Evolutionary conservation across 257 asterid genomes (phyloP).

Genomic region (Solanum corneliomulleri): DNA sequence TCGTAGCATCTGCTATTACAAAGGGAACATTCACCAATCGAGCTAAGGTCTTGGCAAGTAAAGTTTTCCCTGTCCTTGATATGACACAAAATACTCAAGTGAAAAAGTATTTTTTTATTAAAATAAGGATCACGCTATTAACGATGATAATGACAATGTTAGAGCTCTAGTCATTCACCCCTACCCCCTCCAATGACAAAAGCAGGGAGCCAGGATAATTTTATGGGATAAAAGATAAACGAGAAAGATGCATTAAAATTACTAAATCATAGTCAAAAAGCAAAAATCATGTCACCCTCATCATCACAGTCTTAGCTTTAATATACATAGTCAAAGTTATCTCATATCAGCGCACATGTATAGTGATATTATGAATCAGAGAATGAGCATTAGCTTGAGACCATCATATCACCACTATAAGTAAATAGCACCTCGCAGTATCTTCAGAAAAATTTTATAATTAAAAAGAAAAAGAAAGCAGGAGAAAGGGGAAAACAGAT

Average conservation of each 20-base stretch:
- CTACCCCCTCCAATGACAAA: neutral
- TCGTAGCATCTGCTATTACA: slow-evolving; percentile 98
- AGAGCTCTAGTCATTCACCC: neutral
- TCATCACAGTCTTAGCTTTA: neutral
- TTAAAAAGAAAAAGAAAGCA: neutral
- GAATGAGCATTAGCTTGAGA: neutral
- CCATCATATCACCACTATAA: neutral
- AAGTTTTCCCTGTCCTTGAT: slow-evolving; percentile 98
- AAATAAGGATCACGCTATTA: neutral
- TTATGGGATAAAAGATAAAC: neutral
- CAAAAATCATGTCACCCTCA: neutral
- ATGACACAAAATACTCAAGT: slow-evolving; percentile 39
- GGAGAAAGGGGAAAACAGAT: neutral
- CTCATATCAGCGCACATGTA: neutral
- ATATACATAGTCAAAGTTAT: neutral
- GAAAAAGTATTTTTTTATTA: slow-evolving; percentile 33
- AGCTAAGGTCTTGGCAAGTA: slow-evolving; percentile 97
- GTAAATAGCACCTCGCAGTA: neutral
- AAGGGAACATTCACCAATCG: slow-evolving; percentile 95
- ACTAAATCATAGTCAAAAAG: neutral
- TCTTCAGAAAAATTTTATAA: neutral
- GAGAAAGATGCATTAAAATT: neutral
- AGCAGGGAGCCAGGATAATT: neutral
- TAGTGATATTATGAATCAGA: neutral
- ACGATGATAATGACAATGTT: neutral